Evolutionary conservation across 805 yeast genomes (phyloP).

Genomic region (Zygoascus flipseniorum): DNA sequence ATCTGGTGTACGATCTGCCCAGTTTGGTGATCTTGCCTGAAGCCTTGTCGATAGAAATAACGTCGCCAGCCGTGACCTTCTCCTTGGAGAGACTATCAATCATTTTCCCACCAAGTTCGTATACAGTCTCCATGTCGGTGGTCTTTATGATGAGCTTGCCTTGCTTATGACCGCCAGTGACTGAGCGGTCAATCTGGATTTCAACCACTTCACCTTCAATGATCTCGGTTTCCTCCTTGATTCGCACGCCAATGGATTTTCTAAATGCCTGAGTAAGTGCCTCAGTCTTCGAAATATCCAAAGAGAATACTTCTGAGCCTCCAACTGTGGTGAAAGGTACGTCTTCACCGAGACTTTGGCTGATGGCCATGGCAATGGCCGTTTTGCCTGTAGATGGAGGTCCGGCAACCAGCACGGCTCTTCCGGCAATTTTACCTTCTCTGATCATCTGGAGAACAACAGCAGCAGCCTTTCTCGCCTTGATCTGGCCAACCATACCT

Average conservation of each 20-base stretch:
- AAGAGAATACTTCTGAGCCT: slow-evolving; percentile 86
- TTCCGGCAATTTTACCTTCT: slow-evolving; percentile 91
- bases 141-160: slow-evolving; percentile 96
- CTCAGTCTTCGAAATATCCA: slow-evolving; percentile 92
- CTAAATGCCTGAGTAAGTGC: slow-evolving; percentile 94
- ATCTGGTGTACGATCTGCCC: slow-evolving; percentile 93
- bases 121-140: slow-evolving; percentile 97
- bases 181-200: slow-evolving; percentile 84
- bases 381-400: slow-evolving; percentile 99
- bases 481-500: slow-evolving; percentile 96
- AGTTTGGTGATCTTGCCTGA: slow-evolving; percentile 88
- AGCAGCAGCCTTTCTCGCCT: slow-evolving; percentile 95
- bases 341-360: slow-evolving; percentile 45
- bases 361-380: slow-evolving; percentile 87
- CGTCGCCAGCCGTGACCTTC: slow-evolving; percentile 95
- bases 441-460: slow-evolving; percentile 87
- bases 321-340: slow-evolving; percentile 95
- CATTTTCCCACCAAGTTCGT: slow-evolving; percentile 91
- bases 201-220: slow-evolving; percentile 99
- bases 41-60: slow-evolving; percentile 89
- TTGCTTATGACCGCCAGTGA: slow-evolving; percentile 97
- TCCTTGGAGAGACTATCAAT: slow-evolving; percentile 90
- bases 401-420: slow-evolving; percentile 93
- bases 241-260: slow-evolving; percentile 89
- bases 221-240: slow-evolving; percentile 93